A percentile compares a stretch with the other conserved stretches of the same genome.
These are phyloP conservation scores for Henckelia pumila DNA, from an alignment of 257 asterid genomes.

Conservation along the genomic window DNA sequence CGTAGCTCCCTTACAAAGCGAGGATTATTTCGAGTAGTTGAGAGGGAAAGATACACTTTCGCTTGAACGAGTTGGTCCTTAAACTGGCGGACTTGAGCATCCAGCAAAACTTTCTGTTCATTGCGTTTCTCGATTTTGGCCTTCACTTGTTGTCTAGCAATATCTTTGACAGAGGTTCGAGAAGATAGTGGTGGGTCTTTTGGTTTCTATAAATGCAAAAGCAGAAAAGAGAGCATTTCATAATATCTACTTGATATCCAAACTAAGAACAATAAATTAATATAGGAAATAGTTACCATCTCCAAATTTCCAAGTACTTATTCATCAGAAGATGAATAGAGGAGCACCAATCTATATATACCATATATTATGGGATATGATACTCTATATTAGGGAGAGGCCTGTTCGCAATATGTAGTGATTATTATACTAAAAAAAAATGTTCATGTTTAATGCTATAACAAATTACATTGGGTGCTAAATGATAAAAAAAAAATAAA, in stretches of 20 bases:
- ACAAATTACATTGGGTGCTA: too few species aligned
- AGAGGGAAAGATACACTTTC: slow-evolving; percentile 36
- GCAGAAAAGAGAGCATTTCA: slow-evolving; percentile 6
- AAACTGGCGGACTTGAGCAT: slow-evolving; percentile 65
- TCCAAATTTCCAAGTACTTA: too few species aligned
- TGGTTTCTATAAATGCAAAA: slow-evolving; percentile 32
- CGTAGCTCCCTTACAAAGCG: slow-evolving; percentile 83
- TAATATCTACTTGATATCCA: neutral
- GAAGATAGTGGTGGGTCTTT: slow-evolving; percentile 34
- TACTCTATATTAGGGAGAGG: too few species aligned
- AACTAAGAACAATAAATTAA: neutral
- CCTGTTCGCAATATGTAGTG: too few species aligned
- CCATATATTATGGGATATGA: too few species aligned
- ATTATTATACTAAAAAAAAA: too few species aligned
- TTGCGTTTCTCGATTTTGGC: slow-evolving; percentile 37
- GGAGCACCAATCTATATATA: neutral
- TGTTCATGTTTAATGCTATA: too few species aligned
- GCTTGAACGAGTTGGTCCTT: slow-evolving; percentile 76
- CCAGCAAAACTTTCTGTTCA: slow-evolving; percentile 40
- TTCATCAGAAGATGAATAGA: neutral
- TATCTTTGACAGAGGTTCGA: slow-evolving; percentile 39
- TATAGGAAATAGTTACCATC: neutral
- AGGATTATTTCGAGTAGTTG: slow-evolving; percentile 54
- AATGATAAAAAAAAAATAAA: too few species aligned
- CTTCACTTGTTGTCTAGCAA: slow-evolving; percentile 37